Base-by-base conservation (phyloP, 2,329 filamentous ascomycete genomes). In the Metarhizium humberi region DNA sequence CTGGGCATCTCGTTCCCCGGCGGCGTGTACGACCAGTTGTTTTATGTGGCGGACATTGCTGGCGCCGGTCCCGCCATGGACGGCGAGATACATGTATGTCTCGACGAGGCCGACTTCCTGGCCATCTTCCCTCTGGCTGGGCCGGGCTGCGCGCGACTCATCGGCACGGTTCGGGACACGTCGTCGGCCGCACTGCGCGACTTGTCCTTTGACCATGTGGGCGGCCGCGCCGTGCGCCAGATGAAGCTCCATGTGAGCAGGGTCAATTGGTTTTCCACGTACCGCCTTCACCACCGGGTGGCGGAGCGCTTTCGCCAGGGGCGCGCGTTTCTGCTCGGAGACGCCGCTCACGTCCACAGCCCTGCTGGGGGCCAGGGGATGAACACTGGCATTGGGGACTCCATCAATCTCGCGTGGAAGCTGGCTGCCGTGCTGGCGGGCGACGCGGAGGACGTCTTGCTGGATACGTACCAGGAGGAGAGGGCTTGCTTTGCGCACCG, bases 251-350 rank as follows among this genome's bases (percentile, higher is more conserved):
- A 49, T 7, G 52, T 54, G 25, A 14, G 36, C 18, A n/a, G 34
- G 14, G 36, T 49, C 3, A 50, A 43, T 34, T 50, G 52, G 46
- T 54, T 54, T 34, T 54, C 52, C 13, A 32, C 45, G 14, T 54
- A 54, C 46, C 52, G 52, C 3, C 16, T 54, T 5, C 52, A 54
- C 14, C 52, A 54, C 36, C 52, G 52, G 6, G 52, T 54, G 11
- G 52, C 52, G 11, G 46, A 43, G 4, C 20, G 8, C 6, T 54
- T 54, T 7, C 18, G 36, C 20, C 16, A 34, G 13, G 46, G 46
- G 36, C 29, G 42, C n/a, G 42, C 42, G 18, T 45, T 45, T 45
- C n/a, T 45, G 18, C 42, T 45, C n/a, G 42, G 42, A 45, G 42
- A 45, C 42, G 42, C 42, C 6, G 42, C 42, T 25, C 42, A 45